Base-by-base conservation (phyloP, 768 basidiomycete genomes). In the Lentinula detonsa region DNA sequence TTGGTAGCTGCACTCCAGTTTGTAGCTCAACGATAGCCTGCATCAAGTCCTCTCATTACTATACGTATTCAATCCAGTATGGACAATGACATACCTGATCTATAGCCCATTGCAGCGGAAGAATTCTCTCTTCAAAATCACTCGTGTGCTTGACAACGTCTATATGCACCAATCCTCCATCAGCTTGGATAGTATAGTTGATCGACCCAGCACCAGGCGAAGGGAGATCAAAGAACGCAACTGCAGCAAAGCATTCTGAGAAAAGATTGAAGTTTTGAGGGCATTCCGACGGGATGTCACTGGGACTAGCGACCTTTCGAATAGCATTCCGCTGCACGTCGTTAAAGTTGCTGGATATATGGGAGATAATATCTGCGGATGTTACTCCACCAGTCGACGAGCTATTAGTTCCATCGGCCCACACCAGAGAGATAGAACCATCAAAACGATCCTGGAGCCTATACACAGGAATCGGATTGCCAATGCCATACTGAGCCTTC, bases 71-170 rank as follows among this genome's bases (percentile, higher is more conserved):
- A 48, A 48, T 9, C 33, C 18, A 43, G 3, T 11, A 39, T 40
- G 8, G 33, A 57, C 5, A 48, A 48, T 16, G 15, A 8, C 81
- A 31, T 62, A 86, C 89, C 68, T 82, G 76, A 65, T 93, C 91
- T 39, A 93, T 75, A 9, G 89, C 87, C 81, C 90, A 86, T 63
- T 93, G 91, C 21, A 93, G 64, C 1, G 91, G 91, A 16, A 93
- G 68, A 34, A 90, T 77, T 50, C 86, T 74, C 57, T 74, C 74
- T 70, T 91, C 88, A 64, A 86, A 84, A 70, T 90, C 88, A 62
- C 87, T 86, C 3, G 73, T 81, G 66, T 90, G 89, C 18, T 75
- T 73, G 21, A 76, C 75, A 0, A 90, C 90, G 65, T 93, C 81
- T 63, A 91, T 82, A 63, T 83, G 81, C 21, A 69, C 65, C 16